A percentile compares a stretch with the other conserved stretches of the same genome.
Conservation (phyloP, 2,329 filamentous ascomycete genomes). For the Penicillium carneum region DNA sequence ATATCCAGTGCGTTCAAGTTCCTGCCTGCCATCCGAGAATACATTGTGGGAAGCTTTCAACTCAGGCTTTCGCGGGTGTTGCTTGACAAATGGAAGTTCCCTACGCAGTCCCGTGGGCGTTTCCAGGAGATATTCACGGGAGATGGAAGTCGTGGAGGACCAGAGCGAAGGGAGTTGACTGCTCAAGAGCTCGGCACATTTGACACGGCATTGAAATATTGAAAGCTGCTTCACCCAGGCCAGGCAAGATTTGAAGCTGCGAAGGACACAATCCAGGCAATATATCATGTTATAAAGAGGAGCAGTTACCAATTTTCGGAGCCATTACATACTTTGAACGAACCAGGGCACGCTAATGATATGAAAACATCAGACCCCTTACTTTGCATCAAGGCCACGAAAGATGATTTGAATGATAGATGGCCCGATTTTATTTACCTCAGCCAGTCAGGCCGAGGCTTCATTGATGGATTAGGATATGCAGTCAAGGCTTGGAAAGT, state of each 20-base stretch:
- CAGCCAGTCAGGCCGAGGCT: conserved; percentile 27
- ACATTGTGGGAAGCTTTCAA: conserved; percentile 64
- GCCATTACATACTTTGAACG: neutral
- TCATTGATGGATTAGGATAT: neutral
- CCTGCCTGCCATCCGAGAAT: conserved; percentile 64
- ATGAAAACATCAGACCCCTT: neutral
- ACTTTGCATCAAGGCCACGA: too few species aligned
- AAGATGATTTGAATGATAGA: too few species aligned
- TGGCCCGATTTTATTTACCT: neutral
- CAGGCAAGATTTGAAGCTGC: conserved; percentile 35
- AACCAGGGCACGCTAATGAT: neutral
- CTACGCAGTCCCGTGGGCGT: conserved; percentile 30
- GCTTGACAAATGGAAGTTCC: conserved; percentile 64
- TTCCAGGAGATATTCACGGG: conserved; percentile 31
- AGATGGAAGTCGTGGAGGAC: conserved; percentile 46
- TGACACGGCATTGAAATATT: conserved; percentile 30
- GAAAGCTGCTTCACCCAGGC: conserved; percentile 26
- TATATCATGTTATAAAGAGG: neutral
- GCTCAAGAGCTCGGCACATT: conserved; percentile 26
- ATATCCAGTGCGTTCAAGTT: conserved; percentile 68
- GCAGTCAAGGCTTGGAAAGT: neutral
- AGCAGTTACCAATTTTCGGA: neutral
- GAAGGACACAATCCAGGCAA: neutral
- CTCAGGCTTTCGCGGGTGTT: conserved; percentile 58
- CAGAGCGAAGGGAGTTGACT: conserved; percentile 38